Base-by-base conservation (phyloP, 2,329 filamentous ascomycete species). In the Stemphylium beticola region DNA sequence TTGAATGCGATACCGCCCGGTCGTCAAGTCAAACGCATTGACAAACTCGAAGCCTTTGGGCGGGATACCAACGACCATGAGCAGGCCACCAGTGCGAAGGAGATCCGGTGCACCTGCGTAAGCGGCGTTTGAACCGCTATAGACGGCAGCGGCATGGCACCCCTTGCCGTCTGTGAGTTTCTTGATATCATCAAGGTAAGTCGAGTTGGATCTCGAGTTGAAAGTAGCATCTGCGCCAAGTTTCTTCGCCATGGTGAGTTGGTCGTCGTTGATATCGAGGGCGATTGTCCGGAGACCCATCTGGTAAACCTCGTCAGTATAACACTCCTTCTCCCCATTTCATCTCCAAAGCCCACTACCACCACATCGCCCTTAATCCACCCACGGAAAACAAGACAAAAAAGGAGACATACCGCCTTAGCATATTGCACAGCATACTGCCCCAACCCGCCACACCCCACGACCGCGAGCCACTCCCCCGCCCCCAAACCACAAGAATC, bases 401-500 rank as follows among this genome's bases (percentile, higher is more conserved):
- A 10, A 5, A 22, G 15, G 7, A 8, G 24, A 34, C 42, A 17
- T 49, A 68, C 66, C 20, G 78, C 79, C 58, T 78, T 79, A 14
- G 78, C 78, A 59, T 79, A 81, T 55, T 81, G 78, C 8, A 78
- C 73, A 4, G 78, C 78, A 48, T 80, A 74, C 60, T 81, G 78
- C 7, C 79, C 79, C 14, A 81, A 68, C 10, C 78, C 78, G 15
- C 79, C 79, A 52, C 73, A 76, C 9, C 78, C 78, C 36, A 80
- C 70, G 22, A 81, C 73, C n/a, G 69, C 80, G 26, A 82, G 69
- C 69, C 73, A 77, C 39, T 76, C 60, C 1, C 71, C 74, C 2
- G 51, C 39, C 42, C 72, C 68, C 17, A 73, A 48, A 42, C 72
- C 69, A 44, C 71, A 73, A 34, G 60, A 65, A 22, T 74, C 68